Conservation (phyloP, 1,139 yeast species). For the Taphrina communis region DNA sequence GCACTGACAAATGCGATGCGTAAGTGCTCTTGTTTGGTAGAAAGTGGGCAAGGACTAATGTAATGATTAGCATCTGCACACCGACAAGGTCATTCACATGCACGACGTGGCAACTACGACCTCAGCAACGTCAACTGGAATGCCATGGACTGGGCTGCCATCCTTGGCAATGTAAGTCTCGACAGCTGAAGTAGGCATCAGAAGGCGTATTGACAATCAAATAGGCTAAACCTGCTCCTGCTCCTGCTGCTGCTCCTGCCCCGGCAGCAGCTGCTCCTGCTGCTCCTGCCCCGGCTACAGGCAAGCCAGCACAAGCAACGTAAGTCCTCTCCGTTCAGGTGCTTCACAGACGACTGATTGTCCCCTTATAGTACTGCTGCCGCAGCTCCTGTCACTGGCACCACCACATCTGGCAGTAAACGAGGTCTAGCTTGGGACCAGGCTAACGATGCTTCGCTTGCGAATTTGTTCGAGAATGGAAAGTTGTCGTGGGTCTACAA, state of each 20-base stretch:
- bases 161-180: conserved; percentile 24
- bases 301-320: conserved; percentile 15
- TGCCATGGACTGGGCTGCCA: conserved; percentile 32
- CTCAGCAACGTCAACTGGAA: conserved; percentile 30
- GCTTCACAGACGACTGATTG: background rate
- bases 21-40: background rate
- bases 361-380: conserved; percentile 19
- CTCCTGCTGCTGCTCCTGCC: conserved; percentile 8
- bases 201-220: no score
- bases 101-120: conserved; percentile 33
- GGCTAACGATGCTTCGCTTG: conserved; percentile 33
- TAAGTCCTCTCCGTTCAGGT: background rate
- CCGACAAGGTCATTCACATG: conserved; percentile 34
- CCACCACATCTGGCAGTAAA: conserved; percentile 15
- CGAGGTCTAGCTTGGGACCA: conserved; percentile 41
- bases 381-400: conserved; percentile 6
- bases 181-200: no score
- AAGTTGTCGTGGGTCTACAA: conserved; percentile 29
- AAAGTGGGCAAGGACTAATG: background rate
- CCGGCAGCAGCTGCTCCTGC: conserved; percentile 5
- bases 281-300: conserved; percentile 7
- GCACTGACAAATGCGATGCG: conserved; percentile 27
- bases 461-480: conserved; percentile 22
- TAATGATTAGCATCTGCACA: conserved; percentile 28
- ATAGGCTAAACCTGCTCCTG: background rate